phyloP scores from a whole-genome alignment of 495 filamentous ascomycete species.

The Cercophora scortea region DNA sequence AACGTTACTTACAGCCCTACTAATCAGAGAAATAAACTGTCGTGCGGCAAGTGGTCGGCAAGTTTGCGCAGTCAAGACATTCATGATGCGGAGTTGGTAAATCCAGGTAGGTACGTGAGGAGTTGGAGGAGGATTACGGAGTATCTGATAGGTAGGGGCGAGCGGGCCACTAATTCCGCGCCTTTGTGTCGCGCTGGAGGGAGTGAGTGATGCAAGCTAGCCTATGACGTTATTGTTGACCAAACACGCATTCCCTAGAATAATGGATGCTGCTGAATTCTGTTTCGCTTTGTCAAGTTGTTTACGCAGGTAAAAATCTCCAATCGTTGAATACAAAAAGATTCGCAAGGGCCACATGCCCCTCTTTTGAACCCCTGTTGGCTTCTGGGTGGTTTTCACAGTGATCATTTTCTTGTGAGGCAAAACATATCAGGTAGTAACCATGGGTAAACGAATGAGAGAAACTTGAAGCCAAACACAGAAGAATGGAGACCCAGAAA shows the following conservation, averaged over 20 bases:
- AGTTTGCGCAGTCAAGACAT: slow-evolving; percentile 16
- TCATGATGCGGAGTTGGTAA: slow-evolving; percentile 17
- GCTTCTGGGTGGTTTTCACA: too few relatives aligned
- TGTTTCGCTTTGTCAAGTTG: too few relatives aligned
- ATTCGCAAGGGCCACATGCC: neutral
- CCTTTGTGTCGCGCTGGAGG: neutral
- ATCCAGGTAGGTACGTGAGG: neutral
- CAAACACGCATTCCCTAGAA: too few relatives aligned
- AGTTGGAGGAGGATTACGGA: neutral
- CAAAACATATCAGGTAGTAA: too few relatives aligned
- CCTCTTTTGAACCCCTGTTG: too few relatives aligned
- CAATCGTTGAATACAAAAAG: neutral
- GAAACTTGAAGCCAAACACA: too few relatives aligned
- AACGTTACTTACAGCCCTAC: neutral
- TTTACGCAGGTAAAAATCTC: neutral
- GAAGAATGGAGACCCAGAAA: too few relatives aligned
- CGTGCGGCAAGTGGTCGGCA: neutral
- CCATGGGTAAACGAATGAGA: too few relatives aligned
- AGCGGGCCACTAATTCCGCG: too few relatives aligned
- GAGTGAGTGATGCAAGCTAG: neutral
- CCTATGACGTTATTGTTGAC: neutral
- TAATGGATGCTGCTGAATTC: too few relatives aligned
- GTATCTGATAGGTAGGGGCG: neutral
- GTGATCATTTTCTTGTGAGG: too few relatives aligned
- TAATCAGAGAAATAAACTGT: neutral